Evolutionary conservation across 768 basidiomycete species (phyloP).

Genomic region (Sistotremastrum niveocremeum): DNA sequence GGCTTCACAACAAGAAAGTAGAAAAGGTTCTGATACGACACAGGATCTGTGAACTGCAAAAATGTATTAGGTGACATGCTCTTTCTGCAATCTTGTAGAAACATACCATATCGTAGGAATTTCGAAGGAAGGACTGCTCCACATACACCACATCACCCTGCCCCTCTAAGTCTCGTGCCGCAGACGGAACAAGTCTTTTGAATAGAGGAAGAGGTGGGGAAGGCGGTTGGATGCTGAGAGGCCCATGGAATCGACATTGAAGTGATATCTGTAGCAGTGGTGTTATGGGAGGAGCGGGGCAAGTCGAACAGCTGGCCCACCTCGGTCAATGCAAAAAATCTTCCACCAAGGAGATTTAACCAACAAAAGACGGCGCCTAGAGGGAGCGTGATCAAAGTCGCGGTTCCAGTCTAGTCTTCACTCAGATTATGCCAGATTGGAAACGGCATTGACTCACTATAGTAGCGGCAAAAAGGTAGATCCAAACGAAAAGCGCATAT

Average conservation of each 20-base stretch:
- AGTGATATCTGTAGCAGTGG: slow-evolving; percentile 35
- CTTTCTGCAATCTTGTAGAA: neutral
- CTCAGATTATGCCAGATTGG: neutral
- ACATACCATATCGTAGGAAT: slow-evolving; percentile 67
- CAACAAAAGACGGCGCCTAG: slow-evolving; percentile 69
- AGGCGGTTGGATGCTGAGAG: slow-evolving; percentile 47
- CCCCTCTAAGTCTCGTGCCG: slow-evolving; percentile 38
- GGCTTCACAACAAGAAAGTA: slow-evolving; percentile 85
- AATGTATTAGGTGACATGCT: neutral
- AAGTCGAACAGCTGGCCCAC: slow-evolving; percentile 19
- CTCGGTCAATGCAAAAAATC: slow-evolving; percentile 59
- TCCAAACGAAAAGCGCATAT: slow-evolving; percentile 63
- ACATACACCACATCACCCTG: slow-evolving; percentile 20
- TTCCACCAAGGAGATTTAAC: slow-evolving; percentile 60
- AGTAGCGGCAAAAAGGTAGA: slow-evolving; percentile 70
- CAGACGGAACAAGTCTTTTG: slow-evolving; percentile 38
- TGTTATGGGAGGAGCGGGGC: neutral
- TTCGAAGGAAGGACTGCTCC: slow-evolving; percentile 69
- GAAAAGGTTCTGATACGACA: slow-evolving; percentile 75
- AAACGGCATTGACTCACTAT: slow-evolving; percentile 37
- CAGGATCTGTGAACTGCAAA: slow-evolving; percentile 61
- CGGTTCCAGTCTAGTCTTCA: slow-evolving; percentile 51
- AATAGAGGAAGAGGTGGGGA: slow-evolving; percentile 66
- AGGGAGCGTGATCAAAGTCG: slow-evolving; percentile 64
- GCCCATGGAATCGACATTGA: slow-evolving; percentile 57